Percentiles rank a stretch among this genome's conserved stretches.
Conservation (phyloP, 2,329 filamentous ascomycete species). For the Chaetomiaceae sp. region DNA sequence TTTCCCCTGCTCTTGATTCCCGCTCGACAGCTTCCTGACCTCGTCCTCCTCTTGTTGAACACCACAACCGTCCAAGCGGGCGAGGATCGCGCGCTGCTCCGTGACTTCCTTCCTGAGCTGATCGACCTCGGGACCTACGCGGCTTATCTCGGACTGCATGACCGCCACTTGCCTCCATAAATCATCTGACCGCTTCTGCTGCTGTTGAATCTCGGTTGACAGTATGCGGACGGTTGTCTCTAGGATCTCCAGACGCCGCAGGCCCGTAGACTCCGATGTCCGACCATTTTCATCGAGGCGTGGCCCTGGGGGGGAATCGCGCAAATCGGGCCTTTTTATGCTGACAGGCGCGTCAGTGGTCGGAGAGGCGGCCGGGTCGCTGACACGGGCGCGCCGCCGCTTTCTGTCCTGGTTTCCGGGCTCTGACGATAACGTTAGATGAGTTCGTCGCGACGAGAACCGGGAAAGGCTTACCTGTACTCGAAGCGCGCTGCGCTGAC, state of each 20-base stretch:
- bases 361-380: background rate
- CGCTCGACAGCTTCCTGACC: constrained; percentile 7
- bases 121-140: too few relatives aligned
- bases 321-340: constrained; percentile 2
- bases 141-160: too few relatives aligned
- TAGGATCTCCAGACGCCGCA: constrained; percentile 9
- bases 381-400: constrained; percentile 2
- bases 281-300: constrained; percentile 1
- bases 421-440: background rate
- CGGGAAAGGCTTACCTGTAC: background rate
- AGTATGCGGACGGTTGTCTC: constrained; percentile 5
- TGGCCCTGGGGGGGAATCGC: background rate
- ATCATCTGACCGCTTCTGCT: too few relatives aligned
- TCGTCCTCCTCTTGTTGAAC: too few relatives aligned
- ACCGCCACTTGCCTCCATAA: too few relatives aligned
- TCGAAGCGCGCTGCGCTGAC: background rate
- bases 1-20: constrained; percentile 7
- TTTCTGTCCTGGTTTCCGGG: constrained; percentile 2
- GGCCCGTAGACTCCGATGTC: constrained; percentile 3
- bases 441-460: too few relatives aligned
- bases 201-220: constrained; percentile 3
- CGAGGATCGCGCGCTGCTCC: too few relatives aligned
- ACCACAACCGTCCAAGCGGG: too few relatives aligned
- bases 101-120: too few relatives aligned
- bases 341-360: background rate